Evolutionary conservation across 495 filamentous ascomycete genomes (phyloP).

Genomic region (Durotheca rogersii): DNA sequence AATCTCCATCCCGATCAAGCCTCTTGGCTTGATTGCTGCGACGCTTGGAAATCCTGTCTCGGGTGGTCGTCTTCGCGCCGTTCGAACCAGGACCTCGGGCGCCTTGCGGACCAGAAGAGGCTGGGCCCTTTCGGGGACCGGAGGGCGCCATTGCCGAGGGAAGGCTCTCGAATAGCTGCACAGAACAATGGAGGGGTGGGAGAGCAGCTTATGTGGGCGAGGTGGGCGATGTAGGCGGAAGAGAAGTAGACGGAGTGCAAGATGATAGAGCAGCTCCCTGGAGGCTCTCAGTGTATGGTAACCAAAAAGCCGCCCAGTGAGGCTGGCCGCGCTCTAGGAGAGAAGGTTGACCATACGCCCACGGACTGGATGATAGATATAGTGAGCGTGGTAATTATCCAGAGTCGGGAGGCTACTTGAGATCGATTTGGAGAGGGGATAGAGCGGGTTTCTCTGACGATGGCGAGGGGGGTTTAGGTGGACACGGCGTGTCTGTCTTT

Average conservation of each 20-base stretch:
- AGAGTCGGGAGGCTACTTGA: too few species aligned
- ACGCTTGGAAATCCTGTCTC: constrained; percentile 75
- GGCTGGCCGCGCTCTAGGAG: not conserved
- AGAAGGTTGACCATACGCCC: constrained; percentile 13
- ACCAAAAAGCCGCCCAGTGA: constrained; percentile 5
- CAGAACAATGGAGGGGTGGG: not conserved
- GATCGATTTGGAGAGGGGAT: not conserved
- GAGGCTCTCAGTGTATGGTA: not conserved
- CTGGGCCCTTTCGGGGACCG: constrained; percentile 29
- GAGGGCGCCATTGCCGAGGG: constrained; percentile 42
- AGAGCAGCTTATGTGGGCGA: not conserved
- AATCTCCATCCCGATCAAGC: constrained; percentile 78
- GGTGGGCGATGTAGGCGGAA: not conserved
- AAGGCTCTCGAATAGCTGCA: not conserved
- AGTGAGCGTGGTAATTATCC: too few species aligned
- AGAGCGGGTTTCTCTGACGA: constrained; percentile 1
- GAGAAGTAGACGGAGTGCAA: not conserved
- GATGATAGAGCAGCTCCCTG: not conserved
- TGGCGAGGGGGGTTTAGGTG: not conserved
- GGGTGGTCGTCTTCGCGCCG: constrained; percentile 26
- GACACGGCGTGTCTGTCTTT: not conserved
- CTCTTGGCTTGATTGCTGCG: constrained; percentile 45
- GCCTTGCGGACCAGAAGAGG: constrained; percentile 38
- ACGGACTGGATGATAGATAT: not conserved
- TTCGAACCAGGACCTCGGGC: constrained; percentile 9